phyloP scores from a whole-genome alignment of 192 early-diverging fungal species.

The Coemansia sp. region DNA sequence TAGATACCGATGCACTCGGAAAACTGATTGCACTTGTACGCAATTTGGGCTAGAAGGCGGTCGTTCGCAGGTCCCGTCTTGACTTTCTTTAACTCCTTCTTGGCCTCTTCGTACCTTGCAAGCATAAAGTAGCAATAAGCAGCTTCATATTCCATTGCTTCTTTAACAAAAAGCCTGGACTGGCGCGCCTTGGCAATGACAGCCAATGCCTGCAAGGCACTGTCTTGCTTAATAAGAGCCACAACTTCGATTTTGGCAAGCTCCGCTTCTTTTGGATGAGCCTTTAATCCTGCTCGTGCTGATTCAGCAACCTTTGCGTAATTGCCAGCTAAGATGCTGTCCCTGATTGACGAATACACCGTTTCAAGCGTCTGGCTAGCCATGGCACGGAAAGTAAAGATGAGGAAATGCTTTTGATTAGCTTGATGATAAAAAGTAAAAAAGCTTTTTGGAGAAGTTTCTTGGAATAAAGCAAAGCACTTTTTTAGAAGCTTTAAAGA shows the following conservation, averaged over 20 bases:
- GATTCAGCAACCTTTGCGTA: constrained; percentile 16
- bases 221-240: constrained; percentile 45
- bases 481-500: too few relatives aligned
- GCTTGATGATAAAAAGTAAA: too few relatives aligned
- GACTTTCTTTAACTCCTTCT: constrained; percentile 12
- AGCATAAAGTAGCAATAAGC: constrained; percentile 49
- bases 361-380: constrained; percentile 21
- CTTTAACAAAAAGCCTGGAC: constrained; percentile 13
- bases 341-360: constrained; percentile 31
- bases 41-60: constrained; percentile 45
- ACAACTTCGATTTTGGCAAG: constrained; percentile 44
- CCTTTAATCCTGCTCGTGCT: constrained; percentile 25
- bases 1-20: constrained; percentile 35
- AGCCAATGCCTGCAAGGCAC: constrained; percentile 25
- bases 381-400: constrained; percentile 12
- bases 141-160: constrained; percentile 28
- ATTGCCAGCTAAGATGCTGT: constrained; percentile 25
- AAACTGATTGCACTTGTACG: constrained; percentile 44
- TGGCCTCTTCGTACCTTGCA: constrained; percentile 31
- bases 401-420: not conserved
- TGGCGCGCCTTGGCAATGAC: constrained; percentile 26
- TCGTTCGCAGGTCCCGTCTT: constrained; percentile 11
- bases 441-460: too few relatives aligned
- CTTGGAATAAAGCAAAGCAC: too few relatives aligned
- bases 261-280: constrained; percentile 32